These are phyloP conservation scores for Naegleria gruberi DNA, from an alignment of 208 protist genomes.

Conservation along the genomic window DNA sequence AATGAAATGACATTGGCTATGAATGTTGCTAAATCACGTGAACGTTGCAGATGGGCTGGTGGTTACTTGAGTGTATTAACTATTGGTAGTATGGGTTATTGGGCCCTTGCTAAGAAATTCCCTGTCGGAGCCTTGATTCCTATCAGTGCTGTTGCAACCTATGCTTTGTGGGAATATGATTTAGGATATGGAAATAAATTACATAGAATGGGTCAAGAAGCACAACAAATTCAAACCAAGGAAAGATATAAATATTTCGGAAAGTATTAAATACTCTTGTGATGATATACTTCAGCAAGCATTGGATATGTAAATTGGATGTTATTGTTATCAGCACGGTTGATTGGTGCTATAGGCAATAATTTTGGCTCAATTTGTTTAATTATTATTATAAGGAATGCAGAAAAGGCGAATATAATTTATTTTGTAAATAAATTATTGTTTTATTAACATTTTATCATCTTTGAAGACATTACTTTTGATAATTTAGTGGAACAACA, in stretches of 20 bases:
- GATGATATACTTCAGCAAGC: too few species aligned
- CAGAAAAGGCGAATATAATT: too few species aligned
- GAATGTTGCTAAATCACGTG: not conserved
- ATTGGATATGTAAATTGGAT: too few species aligned
- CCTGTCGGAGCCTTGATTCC: not conserved
- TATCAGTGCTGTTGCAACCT: not conserved
- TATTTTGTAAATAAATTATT: too few species aligned
- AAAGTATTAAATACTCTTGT: conserved; percentile 26
- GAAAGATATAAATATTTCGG: conserved; percentile 22
- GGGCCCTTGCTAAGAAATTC: not conserved
- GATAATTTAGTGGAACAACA: conserved; percentile 8
- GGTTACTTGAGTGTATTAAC: not conserved
- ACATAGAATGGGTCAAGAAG: not conserved
- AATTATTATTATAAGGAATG: too few species aligned
- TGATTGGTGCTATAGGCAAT: too few species aligned
- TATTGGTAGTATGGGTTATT: not conserved
- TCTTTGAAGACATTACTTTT: too few species aligned
- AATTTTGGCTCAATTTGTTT: too few species aligned
- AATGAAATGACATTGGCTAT: not conserved
- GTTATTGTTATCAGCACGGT: too few species aligned
- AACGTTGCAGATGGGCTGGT: conserved; percentile 2
- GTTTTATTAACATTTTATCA: too few species aligned
- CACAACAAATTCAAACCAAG: not conserved
- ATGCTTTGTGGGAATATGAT: conserved; percentile 14
- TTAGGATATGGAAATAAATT: conserved; percentile 20